Evolutionary conservation across 306 rosid species (phyloP), one percentile per base, ranked within the genome.

Genomic region (Malus sylvestris): DNA sequence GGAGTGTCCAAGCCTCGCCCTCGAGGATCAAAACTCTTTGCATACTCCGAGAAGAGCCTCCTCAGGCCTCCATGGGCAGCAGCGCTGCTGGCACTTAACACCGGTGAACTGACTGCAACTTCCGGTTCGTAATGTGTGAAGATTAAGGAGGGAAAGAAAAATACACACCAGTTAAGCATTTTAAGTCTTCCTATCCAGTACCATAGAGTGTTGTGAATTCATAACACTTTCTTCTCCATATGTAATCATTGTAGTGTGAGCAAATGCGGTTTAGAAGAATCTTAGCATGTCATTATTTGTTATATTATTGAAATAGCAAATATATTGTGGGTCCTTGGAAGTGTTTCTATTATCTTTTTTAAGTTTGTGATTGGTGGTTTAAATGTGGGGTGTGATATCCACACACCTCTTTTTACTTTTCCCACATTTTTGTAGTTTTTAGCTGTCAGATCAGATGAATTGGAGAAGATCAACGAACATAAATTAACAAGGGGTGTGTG

Each of bases 1-100:
- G 70, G 72, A 76, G 14, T 32, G 68, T 83, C 83, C 74, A 27
- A 72, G 64, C 62, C 45, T 60, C 67, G 57, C 78, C 67, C 19
- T 66, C 61, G 61, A 20, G 77, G 80, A 74, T 9, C 27, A 46
- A 60, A 75, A 71, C 46, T 29, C n/a, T 19, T 11, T 25, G 65
- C 77, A 71, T 45, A 52, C 64, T 6, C 69, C 67, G 32, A 70
- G 78, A 83, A 85, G 70, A 59, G 29, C 30, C 38, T 42, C 29
- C 27, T n/a, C 61, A n/a, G 61, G 27, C 62, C 62, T 2, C 74
- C 76, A 57, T 52, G 68, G 70, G 79, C 78, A 70, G 70, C 77
- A 15, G 20, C 74, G 69, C 67, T 40, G 81, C 81, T 29, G 44
- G 71, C 53, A 57, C 82, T 67, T 80, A 13, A 75, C 30, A 25